Base-by-base conservation (phyloP, 495 filamentous ascomycete genomes). In the Annulohypoxylon maeteangense region DNA sequence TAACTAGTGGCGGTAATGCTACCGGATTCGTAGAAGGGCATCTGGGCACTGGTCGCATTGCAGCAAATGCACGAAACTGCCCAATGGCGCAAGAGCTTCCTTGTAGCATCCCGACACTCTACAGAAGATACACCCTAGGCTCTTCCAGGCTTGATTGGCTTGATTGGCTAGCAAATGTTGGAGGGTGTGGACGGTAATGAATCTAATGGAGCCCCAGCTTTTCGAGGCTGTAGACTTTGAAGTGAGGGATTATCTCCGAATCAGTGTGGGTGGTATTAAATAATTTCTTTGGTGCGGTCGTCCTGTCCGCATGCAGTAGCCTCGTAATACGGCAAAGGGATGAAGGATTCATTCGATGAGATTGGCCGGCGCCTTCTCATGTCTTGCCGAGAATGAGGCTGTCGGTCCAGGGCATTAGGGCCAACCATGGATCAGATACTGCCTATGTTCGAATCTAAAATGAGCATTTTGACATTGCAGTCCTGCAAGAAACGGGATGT, bases 351-450 rank as follows among this genome's bases (percentile, higher is more conserved):
- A 65, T 69, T 69, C 56, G 65, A 73, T 60, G 23, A 66, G 65
- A 73, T 73, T 73, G 65, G 70, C 25, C 42, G 70, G 65, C 65
- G 70, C 31, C 70, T 68, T 58, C 32, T 72, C 73, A 65, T 71
- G 74, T 76, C 71, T 75, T 72, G 74, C 73, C 68, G 71, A 67
- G 75, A 76, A 69, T 78, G 75, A 78, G 75, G 75, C 75, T 78
- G 75, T 74, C 71, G 31, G 38, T 60, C 71, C 75, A 72, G 68
- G 75, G 69, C 63, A 58, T 65, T 51, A 64, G 48, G 57, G 23
- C 70, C 70, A 73, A 73, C 70, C 65, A 59, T 57, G 70, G 61
- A 34, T 60, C 45, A 62, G 57, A 67, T 34, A 42, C 50, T 12
- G 55, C 57, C 53, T 55, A 42, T 31, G 31, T 45, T 42, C 32